Evolutionary conservation across 176 grass and related monocot genomes (phyloP).

Genomic region (Avena sativa): DNA sequence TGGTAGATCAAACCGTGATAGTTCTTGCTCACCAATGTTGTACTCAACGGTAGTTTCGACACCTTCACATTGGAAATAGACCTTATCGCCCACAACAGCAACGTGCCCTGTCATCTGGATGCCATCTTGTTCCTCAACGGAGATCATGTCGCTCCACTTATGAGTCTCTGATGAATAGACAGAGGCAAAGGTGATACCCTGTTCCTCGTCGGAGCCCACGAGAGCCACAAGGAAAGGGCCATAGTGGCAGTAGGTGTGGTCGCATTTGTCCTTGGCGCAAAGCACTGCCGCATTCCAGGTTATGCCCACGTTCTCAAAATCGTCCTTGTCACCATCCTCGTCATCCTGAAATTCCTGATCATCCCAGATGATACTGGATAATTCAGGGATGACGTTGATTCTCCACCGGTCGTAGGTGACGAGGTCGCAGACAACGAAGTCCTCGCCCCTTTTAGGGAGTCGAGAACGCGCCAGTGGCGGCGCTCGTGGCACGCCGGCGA

Average conservation of each 20-base stretch:
- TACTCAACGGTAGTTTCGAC: background rate
- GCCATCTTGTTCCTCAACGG: background rate
- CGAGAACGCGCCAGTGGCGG: background rate
- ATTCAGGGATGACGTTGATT: background rate
- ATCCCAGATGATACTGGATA: background rate
- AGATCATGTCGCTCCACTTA: background rate
- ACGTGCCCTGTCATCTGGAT: background rate
- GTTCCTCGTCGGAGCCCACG: background rate
- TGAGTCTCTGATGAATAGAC: background rate
- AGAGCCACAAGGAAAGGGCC: background rate
- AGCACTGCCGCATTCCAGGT: background rate
- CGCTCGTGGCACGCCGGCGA: background rate
- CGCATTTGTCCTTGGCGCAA: background rate
- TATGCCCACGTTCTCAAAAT: background rate
- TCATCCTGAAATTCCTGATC: background rate
- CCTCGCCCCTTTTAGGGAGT: background rate
- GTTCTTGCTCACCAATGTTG: background rate
- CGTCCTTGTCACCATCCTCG: background rate
- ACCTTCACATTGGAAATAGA: background rate
- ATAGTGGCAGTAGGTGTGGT: background rate
- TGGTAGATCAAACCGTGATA: background rate
- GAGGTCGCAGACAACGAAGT: slow-evolving; percentile 2
- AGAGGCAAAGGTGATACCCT: background rate
- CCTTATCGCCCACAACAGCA: slow-evolving; percentile 7
- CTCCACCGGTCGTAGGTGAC: background rate